These are phyloP conservation scores for Aeminium ludgeri DNA, from an alignment of 495 filamentous ascomycete species.

Conservation along the genomic window DNA sequence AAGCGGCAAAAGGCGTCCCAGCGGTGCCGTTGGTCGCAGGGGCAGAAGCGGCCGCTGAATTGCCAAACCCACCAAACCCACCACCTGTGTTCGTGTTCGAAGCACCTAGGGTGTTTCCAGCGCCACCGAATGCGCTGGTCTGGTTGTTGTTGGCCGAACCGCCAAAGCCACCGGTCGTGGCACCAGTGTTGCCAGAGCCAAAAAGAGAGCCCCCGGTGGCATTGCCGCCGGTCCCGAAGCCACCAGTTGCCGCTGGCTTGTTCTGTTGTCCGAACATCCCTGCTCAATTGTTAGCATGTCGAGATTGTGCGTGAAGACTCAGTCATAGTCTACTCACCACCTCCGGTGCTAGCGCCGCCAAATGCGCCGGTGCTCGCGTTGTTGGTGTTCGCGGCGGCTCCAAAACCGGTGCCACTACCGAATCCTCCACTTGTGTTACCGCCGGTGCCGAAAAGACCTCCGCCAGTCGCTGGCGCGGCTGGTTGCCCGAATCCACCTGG, in stretches of 20 bases:
- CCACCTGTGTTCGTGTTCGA: slow-evolving; percentile 5
- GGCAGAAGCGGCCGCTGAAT: slow-evolving; percentile 22
- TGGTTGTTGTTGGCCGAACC: slow-evolving; percentile 10
- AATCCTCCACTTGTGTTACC: slow-evolving; percentile 27
- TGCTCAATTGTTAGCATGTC: slow-evolving; percentile 14
- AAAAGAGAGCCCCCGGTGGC: slow-evolving; percentile 12
- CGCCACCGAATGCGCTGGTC: no score
- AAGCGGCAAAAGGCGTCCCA: slow-evolving; percentile 51
- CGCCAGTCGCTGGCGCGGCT: slow-evolving; percentile 23
- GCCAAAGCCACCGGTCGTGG: slow-evolving; percentile 30
- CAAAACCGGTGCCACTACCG: slow-evolving; percentile 35
- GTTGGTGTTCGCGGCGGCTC: no score
- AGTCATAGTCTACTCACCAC: slow-evolving; percentile 15
- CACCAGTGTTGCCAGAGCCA: slow-evolving; percentile 24
- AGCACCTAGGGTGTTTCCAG: not conserved
- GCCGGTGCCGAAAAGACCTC: slow-evolving; percentile 34
- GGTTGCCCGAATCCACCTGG: slow-evolving; percentile 12
- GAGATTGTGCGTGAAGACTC: not conserved
- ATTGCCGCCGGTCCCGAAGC: slow-evolving; percentile 15
- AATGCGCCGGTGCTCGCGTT: slow-evolving; percentile 28
- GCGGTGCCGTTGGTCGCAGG: slow-evolving; percentile 43
- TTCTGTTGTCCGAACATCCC: slow-evolving; percentile 32
- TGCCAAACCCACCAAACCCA: slow-evolving; percentile 24
- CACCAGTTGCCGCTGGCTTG: slow-evolving; percentile 22
- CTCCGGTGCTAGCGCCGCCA: slow-evolving; percentile 28